A percentile compares a stretch with the other conserved stretches of the same genome.
Evolutionary conservation across 768 basidiomycete species (phyloP).

Genomic region (Kockovaella imperatae): DNA sequence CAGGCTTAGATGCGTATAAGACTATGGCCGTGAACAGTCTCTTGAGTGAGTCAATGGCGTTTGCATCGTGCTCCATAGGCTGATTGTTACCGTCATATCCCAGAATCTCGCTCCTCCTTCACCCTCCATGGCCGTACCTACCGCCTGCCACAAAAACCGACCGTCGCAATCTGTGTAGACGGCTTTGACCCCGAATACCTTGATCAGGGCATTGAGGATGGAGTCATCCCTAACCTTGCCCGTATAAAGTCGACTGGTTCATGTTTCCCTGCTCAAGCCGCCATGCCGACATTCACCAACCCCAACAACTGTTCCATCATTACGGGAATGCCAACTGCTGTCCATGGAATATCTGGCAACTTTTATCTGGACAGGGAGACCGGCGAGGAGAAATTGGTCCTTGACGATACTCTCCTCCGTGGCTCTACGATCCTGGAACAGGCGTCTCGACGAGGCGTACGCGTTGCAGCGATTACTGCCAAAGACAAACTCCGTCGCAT

Average conservation of each 20-base stretch:
- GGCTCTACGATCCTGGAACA: slow-evolving; percentile 7
- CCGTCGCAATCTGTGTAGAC: slow-evolving; percentile 4
- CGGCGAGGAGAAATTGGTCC: slow-evolving; percentile 1
- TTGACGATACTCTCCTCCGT: slow-evolving; percentile 4
- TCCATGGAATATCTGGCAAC: slow-evolving; percentile 4
- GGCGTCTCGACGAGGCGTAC: slow-evolving; percentile 1
- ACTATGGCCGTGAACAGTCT: too few relatives aligned
- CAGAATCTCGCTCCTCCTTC: too few relatives aligned
- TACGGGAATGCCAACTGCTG: slow-evolving; percentile 1
- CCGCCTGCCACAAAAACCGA: background rate
- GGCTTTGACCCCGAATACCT: slow-evolving; percentile 6
- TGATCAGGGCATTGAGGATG: slow-evolving; percentile 2
- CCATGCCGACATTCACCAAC: slow-evolving; percentile 10
- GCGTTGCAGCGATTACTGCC: slow-evolving; percentile 3
- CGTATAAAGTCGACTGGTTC: background rate
- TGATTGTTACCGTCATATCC: too few relatives aligned
- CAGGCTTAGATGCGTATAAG: too few relatives aligned
- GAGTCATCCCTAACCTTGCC: slow-evolving; percentile 1
- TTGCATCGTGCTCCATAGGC: too few relatives aligned
- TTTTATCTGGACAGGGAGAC: slow-evolving; percentile 4
- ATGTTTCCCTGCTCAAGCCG: background rate
- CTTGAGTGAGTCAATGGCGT: too few relatives aligned
- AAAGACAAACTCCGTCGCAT: slow-evolving; percentile 4
- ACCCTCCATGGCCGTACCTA: slow-evolving; percentile 1
- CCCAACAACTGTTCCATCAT: slow-evolving; percentile 9